Conservation (phyloP, 164 flowering plant genomes). For the Piper betle region DNA sequence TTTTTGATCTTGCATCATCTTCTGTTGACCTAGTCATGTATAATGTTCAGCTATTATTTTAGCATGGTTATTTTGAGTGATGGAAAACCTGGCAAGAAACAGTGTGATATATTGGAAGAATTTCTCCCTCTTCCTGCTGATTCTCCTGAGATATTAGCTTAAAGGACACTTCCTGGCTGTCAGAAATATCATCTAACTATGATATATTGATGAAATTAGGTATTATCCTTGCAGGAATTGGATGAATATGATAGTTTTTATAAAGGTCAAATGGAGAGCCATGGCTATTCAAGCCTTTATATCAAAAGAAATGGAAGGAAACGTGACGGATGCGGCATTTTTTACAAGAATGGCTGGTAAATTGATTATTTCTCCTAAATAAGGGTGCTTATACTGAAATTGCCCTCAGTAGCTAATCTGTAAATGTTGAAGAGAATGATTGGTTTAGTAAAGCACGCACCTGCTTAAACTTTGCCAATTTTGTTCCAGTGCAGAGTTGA, state of each 20-base stretch:
- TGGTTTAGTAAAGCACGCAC: not conserved
- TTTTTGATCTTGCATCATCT: no score
- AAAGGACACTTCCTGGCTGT: not conserved
- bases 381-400: not conserved
- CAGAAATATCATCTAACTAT: not conserved
- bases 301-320: conserved; percentile 67
- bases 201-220: not conserved
- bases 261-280: conserved; percentile 43
- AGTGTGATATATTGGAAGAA: not conserved
- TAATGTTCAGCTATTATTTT: no score
- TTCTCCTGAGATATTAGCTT: not conserved
- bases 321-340: conserved; percentile 90
- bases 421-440: not conserved
- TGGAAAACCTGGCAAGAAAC: not conserved
- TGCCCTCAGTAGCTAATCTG: not conserved
- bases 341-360: conserved; percentile 48
- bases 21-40: no score
- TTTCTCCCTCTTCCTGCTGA: not conserved
- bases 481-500: conserved; percentile 62
- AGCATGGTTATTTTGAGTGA: no score
- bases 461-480: conserved; percentile 2
- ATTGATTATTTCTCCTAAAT: not conserved
- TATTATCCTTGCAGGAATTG: conserved; percentile 39
- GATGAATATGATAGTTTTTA: conserved; percentile 78
- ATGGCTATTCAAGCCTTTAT: conserved; percentile 69